These are phyloP conservation scores for Sordariomycetes sp. DNA, from an alignment of 2,329 filamentous ascomycete species.

Conservation along the genomic window DNA sequence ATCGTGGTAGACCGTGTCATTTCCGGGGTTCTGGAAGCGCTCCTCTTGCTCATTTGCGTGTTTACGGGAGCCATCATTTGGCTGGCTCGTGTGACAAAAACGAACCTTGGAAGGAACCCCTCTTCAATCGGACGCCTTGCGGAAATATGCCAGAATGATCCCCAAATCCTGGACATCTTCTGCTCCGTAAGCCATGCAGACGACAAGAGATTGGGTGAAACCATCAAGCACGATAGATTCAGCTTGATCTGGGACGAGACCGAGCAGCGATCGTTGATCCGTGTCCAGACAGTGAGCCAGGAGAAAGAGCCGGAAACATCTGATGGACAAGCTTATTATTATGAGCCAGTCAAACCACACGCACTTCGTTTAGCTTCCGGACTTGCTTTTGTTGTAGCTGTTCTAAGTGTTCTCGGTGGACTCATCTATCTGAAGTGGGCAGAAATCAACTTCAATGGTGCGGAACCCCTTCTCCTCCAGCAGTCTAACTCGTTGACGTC, in stretches of 20 bases:
- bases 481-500: background rate
- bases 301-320: too few relatives aligned
- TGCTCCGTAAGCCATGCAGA: constrained; percentile 5
- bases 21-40: constrained; percentile 16
- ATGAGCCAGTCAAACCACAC: constrained; percentile 14
- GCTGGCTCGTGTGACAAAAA: constrained; percentile 2
- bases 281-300: background rate
- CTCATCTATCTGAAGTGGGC: constrained; percentile 14
- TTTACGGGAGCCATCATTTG: constrained; percentile 10
- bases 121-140: constrained; percentile 13
- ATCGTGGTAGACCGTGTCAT: constrained; percentile 22
- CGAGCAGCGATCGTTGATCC: background rate
- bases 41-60: constrained; percentile 13
- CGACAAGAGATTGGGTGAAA: constrained; percentile 4
- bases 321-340: too few relatives aligned
- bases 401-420: constrained; percentile 7
- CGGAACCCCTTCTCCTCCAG: background rate
- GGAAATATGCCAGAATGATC: constrained; percentile 11
- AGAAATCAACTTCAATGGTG: constrained; percentile 11
- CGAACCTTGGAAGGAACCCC: constrained; percentile 13
- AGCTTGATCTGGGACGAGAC: constrained; percentile 5
- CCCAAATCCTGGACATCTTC: constrained; percentile 4
- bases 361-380: constrained; percentile 10
- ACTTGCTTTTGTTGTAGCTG: constrained; percentile 4
- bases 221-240: constrained; percentile 9